phyloP scores from a whole-genome alignment of 1,284 basidiomycete species.

The Cryptococcus amylolentus region DNA sequence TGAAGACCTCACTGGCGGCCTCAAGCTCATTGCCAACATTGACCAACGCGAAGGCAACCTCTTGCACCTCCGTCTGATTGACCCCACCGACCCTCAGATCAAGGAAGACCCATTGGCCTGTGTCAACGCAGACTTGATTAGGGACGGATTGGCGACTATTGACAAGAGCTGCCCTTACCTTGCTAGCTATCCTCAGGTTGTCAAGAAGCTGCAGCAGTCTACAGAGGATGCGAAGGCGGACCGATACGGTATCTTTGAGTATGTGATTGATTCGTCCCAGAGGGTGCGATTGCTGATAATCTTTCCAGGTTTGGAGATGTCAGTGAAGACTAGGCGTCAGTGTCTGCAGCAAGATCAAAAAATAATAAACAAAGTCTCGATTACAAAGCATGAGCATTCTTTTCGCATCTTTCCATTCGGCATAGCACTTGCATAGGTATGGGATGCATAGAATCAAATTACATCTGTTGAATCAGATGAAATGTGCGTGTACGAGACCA shows the following conservation, averaged over 20 bases:
- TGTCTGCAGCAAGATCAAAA: neutral
- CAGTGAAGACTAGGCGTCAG: conserved; percentile 33
- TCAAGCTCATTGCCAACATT: conserved; percentile 83
- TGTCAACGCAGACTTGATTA: conserved; percentile 75
- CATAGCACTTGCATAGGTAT: neutral
- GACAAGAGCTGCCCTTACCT: conserved; percentile 77
- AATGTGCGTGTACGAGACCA: neutral
- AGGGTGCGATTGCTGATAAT: neutral
- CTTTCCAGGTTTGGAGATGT: conserved; percentile 37
- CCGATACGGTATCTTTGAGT: conserved; percentile 81
- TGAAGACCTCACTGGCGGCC: conserved; percentile 74
- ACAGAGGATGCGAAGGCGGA: conserved; percentile 67
- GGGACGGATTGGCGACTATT: conserved; percentile 63
- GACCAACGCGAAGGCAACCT: conserved; percentile 74
- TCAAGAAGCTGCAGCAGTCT: conserved; percentile 64
- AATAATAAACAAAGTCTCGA: neutral
- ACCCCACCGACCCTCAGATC: conserved; percentile 67
- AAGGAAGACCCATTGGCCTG: conserved; percentile 67
- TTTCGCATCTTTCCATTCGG: neutral
- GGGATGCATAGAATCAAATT: neutral
- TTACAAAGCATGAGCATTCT: neutral
- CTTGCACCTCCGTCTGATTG: conserved; percentile 81
- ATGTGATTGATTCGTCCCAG: neutral
- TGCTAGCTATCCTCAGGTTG: conserved; percentile 63
- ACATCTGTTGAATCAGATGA: neutral